These are phyloP conservation scores for Dothiorella sarmentorum DNA, from an alignment of 2,329 filamentous ascomycete species.

Conservation along the genomic window DNA sequence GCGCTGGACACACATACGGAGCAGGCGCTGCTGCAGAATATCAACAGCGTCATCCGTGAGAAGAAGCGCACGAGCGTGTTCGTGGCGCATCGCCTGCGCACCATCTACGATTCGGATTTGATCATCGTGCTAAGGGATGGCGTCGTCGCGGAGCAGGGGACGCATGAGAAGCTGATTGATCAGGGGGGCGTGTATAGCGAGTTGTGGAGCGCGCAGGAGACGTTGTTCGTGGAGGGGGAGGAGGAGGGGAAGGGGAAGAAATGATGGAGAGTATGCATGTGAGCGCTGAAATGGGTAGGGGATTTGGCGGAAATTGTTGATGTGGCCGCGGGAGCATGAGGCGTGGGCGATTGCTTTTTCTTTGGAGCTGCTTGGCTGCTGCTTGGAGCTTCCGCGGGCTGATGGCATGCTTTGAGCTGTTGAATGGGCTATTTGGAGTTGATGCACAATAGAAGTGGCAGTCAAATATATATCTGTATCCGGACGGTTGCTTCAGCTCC, in stretches of 20 bases:
- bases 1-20: constrained; percentile 92
- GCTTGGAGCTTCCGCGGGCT: too few species aligned
- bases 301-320: too few species aligned
- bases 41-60: constrained; percentile 86
- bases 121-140: constrained; percentile 90
- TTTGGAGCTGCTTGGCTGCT: too few species aligned
- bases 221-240: constrained; percentile 26
- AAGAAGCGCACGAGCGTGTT: constrained; percentile 90
- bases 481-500: too few species aligned
- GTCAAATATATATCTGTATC: too few species aligned
- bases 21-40: constrained; percentile 83
- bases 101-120: constrained; percentile 86
- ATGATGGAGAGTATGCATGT: neutral
- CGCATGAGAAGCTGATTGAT: constrained; percentile 79
- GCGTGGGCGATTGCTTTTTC: too few species aligned
- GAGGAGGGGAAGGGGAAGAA: neutral
- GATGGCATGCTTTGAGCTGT: too few species aligned
- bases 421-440: too few species aligned
- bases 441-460: too few species aligned
- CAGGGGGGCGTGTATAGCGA: constrained; percentile 77
- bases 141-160: constrained; percentile 81
- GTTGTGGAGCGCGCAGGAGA: constrained; percentile 66
- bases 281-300: neutral
- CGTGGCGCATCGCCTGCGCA: constrained; percentile 85
- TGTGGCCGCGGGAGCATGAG: too few species aligned